Conservation (phyloP, 495 filamentous ascomycete genomes). For the Rhypophila decipiens region DNA sequence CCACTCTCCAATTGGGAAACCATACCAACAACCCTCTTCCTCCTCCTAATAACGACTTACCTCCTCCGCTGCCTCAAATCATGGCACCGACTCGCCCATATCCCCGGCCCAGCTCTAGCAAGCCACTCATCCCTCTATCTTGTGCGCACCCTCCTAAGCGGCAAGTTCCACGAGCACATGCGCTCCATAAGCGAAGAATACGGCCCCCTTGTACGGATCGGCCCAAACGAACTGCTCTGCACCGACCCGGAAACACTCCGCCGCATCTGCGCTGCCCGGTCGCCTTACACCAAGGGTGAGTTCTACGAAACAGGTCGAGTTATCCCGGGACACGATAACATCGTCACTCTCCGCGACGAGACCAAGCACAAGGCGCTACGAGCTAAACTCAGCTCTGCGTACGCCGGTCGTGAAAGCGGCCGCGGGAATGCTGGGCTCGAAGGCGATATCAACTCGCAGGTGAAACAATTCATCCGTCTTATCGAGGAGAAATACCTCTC, state of each 20-base stretch:
- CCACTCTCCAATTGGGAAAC: no score
- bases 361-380: slow-evolving; percentile 25
- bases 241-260: slow-evolving; percentile 28
- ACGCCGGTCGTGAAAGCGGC: slow-evolving; percentile 21
- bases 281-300: slow-evolving; percentile 23
- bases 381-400: slow-evolving; percentile 22
- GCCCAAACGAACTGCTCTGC: slow-evolving; percentile 38
- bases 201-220: slow-evolving; percentile 34
- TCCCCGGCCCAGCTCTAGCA: no score
- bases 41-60: no score
- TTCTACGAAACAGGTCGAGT: slow-evolving; percentile 41
- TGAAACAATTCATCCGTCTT: slow-evolving; percentile 30
- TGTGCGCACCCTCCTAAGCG: no score
- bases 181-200: no score
- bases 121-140: no score
- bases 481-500: slow-evolving; percentile 36
- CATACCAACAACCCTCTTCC: no score
- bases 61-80: no score
- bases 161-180: no score
- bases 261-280: slow-evolving; percentile 23
- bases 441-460: slow-evolving; percentile 40
- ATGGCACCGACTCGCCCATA: no score
- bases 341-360: slow-evolving; percentile 24
- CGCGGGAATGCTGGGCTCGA: slow-evolving; percentile 33
- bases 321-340: slow-evolving; percentile 36